phyloP scores from a whole-genome alignment of 176 grass and related monocot genomes.

The sorghum (Sorghum bicolor) region DNA sequence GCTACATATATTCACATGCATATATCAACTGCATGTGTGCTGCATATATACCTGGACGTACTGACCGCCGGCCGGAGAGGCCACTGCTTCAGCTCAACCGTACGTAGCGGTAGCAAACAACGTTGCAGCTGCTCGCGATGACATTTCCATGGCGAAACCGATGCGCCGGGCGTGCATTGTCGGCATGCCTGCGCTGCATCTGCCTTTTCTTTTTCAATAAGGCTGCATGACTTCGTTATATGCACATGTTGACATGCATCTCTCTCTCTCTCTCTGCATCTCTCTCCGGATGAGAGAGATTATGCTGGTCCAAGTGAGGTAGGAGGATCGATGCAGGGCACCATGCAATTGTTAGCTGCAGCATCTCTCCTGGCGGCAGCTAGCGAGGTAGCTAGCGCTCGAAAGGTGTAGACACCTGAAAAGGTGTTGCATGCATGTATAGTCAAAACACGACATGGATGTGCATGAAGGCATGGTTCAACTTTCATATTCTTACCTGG shows the following conservation, averaged over 20 bases:
- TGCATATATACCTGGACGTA: no score
- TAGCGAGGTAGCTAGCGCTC: neutral
- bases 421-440: constrained; percentile 15
- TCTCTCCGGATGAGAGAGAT: neutral
- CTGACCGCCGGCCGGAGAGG: no score
- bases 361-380: constrained; percentile 3
- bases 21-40: no score
- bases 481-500: constrained; percentile 24
- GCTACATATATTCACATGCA: neutral
- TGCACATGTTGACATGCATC: neutral
- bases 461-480: constrained; percentile 19
- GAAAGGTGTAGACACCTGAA: constrained; percentile 19
- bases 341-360: neutral
- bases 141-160: no score
- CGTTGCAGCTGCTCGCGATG: neutral
- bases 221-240: neutral
- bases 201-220: neutral
- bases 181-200: no score
- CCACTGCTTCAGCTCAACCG: no score
- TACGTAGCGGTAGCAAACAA: no score
- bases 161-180: no score
- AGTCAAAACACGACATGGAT: constrained; percentile 28
- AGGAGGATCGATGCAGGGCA: neutral
- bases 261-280: neutral
- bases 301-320: neutral